Percentiles rank a stretch among this genome's conserved stretches.
phyloP scores from a whole-genome alignment of 495 filamentous ascomycete species.

The Talaromyces ruber region DNA sequence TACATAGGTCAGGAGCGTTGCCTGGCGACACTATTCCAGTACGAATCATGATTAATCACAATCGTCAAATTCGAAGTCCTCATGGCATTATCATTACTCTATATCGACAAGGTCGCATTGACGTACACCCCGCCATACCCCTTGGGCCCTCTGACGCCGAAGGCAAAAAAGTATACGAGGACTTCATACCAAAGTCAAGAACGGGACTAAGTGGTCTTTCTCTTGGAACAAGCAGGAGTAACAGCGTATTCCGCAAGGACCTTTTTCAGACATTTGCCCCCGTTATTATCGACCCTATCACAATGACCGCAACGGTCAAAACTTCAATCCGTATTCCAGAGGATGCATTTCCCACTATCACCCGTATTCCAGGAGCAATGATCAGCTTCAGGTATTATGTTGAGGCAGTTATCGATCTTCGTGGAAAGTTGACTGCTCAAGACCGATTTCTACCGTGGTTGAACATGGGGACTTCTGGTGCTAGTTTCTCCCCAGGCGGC shows the following conservation, averaged over 20 bases:
- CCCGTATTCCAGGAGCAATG: constrained; percentile 77
- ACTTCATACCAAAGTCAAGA: constrained; percentile 67
- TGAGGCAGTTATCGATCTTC: constrained; percentile 85
- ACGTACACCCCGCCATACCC: constrained; percentile 67
- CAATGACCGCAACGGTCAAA: constrained; percentile 67
- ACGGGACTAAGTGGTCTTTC: constrained; percentile 75
- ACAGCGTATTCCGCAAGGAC: constrained; percentile 88
- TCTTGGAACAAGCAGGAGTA: constrained; percentile 69
- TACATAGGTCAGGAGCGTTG: constrained; percentile 74
- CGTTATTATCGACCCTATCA: constrained; percentile 72
- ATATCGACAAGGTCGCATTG: constrained; percentile 85
- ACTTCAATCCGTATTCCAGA: constrained; percentile 80
- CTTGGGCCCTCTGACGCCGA: constrained; percentile 51
- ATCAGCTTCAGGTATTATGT: constrained; percentile 91
- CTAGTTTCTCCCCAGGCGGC: constrained; percentile 37
- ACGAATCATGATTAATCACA: constrained; percentile 75
- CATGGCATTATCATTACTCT: constrained; percentile 89
- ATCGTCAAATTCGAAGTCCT: constrained; percentile 76
- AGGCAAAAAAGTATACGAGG: constrained; percentile 65
- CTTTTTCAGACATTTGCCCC: constrained; percentile 79
- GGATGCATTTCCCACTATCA: constrained; percentile 88
- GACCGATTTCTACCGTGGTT: constrained; percentile 54
- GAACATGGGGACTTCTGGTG: constrained; percentile 42
- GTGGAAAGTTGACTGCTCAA: constrained; percentile 69
- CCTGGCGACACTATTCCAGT: constrained; percentile 77